These are phyloP conservation scores for Pulveroboletus sp. DNA, from an alignment of 768 basidiomycete genomes.

Conservation along the genomic window DNA sequence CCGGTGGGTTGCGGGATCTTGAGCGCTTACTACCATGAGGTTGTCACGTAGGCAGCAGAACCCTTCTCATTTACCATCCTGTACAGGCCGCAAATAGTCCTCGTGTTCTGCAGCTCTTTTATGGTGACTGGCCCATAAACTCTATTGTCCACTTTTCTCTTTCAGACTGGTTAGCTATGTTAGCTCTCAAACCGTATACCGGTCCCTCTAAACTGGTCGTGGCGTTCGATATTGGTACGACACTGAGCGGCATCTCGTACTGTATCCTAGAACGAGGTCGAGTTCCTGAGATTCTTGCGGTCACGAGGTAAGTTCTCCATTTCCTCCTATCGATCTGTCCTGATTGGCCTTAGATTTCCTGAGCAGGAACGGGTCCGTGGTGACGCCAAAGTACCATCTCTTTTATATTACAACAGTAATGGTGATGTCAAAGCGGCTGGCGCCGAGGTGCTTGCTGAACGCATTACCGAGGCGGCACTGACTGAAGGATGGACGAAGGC, in stretches of 20 bases:
- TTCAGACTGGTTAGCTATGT: conserved; percentile 6
- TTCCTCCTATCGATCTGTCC: neutral
- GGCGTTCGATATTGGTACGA: conserved; percentile 1
- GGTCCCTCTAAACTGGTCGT: neutral
- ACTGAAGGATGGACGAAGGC: neutral
- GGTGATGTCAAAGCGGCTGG: conserved; percentile 22
- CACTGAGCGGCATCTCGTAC: neutral
- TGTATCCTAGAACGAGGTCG: conserved; percentile 2
- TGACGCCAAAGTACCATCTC: conserved; percentile 41
- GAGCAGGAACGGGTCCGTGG: conserved; percentile 22
- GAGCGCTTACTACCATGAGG: neutral
- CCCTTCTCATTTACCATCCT: neutral
- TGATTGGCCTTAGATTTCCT: conserved; percentile 32
- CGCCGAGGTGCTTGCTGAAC: neutral
- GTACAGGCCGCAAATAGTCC: neutral
- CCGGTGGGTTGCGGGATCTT: neutral
- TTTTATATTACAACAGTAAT: conserved; percentile 40
- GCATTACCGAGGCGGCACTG: neutral
- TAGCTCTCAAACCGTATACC: neutral
- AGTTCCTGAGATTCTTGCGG: neutral
- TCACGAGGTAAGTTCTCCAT: neutral
- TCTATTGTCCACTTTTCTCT: neutral
- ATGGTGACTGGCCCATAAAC: neutral
- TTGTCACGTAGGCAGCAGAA: neutral
- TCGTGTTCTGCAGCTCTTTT: neutral